These are phyloP conservation scores for Claviceps digitariae DNA, from an alignment of 2,329 filamentous ascomycete genomes.

Conservation along the genomic window DNA sequence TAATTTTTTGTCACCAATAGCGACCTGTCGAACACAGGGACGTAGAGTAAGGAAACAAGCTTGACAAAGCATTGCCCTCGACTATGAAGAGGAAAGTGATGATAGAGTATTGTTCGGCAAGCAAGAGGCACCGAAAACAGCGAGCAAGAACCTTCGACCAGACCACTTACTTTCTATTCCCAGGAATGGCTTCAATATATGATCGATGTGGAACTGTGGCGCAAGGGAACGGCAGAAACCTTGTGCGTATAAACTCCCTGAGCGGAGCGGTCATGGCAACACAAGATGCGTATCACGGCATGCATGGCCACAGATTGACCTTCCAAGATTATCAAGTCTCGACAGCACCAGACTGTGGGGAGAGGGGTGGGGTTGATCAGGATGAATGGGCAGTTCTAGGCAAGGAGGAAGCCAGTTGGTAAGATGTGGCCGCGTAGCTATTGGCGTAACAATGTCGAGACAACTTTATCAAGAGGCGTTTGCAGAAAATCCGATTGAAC, in stretches of 20 bases:
- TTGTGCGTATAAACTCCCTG: background rate
- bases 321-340: background rate
- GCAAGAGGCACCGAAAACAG: background rate
- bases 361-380: background rate
- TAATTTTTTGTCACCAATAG: background rate
- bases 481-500: background rate
- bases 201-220: background rate
- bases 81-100: background rate
- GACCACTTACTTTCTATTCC: background rate
- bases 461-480: background rate
- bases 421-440: background rate
- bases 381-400: background rate
- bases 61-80: background rate
- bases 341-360: background rate
- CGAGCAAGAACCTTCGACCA: background rate
- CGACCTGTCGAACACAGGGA: background rate
- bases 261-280: conserved; percentile 1
- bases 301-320: background rate
- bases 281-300: conserved; percentile 1
- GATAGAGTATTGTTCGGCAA: background rate
- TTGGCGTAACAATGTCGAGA: background rate
- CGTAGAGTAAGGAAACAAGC: background rate
- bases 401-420: background rate
- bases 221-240: background rate
- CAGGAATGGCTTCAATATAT: background rate